phyloP scores from a whole-genome alignment of 306 rosid genomes.

The Rubus idaeus region DNA sequence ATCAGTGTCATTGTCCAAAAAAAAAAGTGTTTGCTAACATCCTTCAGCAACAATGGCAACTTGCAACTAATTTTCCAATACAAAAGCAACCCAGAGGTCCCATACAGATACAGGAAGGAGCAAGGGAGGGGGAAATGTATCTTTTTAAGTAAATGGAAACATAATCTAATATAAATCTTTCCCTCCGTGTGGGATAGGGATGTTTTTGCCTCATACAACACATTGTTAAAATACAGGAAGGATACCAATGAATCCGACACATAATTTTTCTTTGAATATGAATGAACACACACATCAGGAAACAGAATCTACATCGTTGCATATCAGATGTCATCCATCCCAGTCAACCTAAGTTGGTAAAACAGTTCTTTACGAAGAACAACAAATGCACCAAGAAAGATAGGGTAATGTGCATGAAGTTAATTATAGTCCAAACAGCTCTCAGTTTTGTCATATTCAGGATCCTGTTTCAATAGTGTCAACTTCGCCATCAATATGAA shows the following conservation, averaged over 20 bases:
- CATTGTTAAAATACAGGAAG: not conserved
- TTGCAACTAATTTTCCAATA: constrained; percentile 8
- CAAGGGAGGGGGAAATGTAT: not conserved
- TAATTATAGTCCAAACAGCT: not conserved
- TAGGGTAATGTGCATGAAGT: not conserved
- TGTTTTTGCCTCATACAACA: constrained; percentile 7
- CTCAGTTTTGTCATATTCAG: not conserved
- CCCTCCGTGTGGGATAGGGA: not conserved
- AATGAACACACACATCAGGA: not conserved
- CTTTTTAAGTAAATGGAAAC: too few species aligned
- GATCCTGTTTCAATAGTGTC: not conserved
- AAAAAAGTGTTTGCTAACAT: not conserved
- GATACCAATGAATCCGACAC: not conserved
- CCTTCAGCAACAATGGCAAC: constrained; percentile 14
- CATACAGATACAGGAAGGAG: not conserved
- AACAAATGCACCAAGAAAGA: not conserved
- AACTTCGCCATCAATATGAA: not conserved
- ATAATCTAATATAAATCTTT: not conserved
- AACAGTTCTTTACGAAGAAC: not conserved
- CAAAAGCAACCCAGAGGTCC: constrained; percentile 1
- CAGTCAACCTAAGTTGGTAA: not conserved
- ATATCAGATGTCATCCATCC: not conserved
- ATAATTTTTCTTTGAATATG: not conserved
- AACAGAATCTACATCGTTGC: not conserved
- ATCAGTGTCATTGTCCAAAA: not conserved